A percentile compares a stretch with the other conserved stretches of the same genome.
Conservation (phyloP, 805 yeast genomes). For the Schizosaccharomyces cryophilus region DNA sequence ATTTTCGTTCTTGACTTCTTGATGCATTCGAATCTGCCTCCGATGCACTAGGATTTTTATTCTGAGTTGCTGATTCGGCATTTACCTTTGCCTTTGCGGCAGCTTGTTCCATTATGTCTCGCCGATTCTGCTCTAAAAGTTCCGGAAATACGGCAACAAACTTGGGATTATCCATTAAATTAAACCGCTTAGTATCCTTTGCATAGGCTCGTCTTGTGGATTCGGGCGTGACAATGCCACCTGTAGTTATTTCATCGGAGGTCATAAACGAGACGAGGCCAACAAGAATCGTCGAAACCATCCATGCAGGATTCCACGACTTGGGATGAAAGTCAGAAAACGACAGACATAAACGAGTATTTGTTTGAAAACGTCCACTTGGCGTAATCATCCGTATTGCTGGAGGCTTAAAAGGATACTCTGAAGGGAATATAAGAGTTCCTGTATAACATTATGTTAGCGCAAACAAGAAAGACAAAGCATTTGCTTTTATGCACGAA, state of each 20-base stretch:
- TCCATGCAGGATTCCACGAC: constrained; percentile 92
- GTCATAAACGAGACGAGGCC: constrained; percentile 87
- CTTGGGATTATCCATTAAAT: constrained; percentile 30
- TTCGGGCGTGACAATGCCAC: constrained; percentile 45
- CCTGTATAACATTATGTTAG: not conserved
- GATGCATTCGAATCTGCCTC: not conserved
- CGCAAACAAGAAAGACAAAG: not conserved
- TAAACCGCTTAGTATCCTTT: constrained; percentile 35
- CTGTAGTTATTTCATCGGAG: constrained; percentile 62
- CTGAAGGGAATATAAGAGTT: constrained; percentile 56
- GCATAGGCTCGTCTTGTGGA: constrained; percentile 36
- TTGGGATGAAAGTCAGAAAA: constrained; percentile 91
- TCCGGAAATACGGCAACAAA: constrained; percentile 51
- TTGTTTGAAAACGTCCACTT: constrained; percentile 62
- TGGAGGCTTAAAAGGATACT: constrained; percentile 84
- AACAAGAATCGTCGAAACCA: constrained; percentile 64
- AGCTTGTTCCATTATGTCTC: constrained; percentile 11
- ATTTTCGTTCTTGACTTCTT: not conserved
- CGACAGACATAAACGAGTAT: constrained; percentile 63
- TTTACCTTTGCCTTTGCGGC: not conserved
- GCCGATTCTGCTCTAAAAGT: constrained; percentile 21
- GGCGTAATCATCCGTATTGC: constrained; percentile 76
- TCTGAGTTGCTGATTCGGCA: not conserved
- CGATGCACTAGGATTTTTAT: too few relatives aligned
- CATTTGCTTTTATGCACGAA: not conserved